Percentiles rank a stretch among this genome's conserved stretches.
These are phyloP conservation scores for Arctostaphylos glauca DNA, from an alignment of 148 eudicot genomes.

Conservation along the genomic window DNA sequence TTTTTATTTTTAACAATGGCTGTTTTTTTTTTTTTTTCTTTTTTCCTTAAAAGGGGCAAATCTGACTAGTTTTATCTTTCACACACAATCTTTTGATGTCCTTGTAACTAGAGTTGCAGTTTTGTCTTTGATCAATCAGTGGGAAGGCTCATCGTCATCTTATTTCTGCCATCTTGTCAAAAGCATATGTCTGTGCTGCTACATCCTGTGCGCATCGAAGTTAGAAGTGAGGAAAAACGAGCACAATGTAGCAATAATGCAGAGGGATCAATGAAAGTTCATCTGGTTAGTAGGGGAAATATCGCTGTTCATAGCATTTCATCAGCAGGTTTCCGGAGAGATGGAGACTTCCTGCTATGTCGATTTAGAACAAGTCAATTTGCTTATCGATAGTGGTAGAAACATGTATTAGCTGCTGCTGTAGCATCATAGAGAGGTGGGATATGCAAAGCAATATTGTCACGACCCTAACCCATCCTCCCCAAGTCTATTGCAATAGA, in stretches of 20 bases:
- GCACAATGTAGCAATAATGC: background rate
- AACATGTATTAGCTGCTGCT: background rate
- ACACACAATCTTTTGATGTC: background rate
- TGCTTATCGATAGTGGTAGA: background rate
- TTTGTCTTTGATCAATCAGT: background rate
- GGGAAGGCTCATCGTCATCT: background rate
- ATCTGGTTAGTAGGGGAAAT: background rate
- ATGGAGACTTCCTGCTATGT: background rate
- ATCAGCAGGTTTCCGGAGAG: background rate
- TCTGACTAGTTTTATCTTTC: too few species aligned
- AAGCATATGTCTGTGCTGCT: background rate
- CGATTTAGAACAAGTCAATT: background rate
- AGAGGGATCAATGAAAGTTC: background rate
- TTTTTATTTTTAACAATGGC: background rate
- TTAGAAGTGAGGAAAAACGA: slow-evolving; percentile 1
- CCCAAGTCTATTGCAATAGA: too few species aligned
- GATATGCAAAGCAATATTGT: background rate
- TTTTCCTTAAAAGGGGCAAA: too few species aligned
- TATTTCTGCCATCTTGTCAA: background rate
- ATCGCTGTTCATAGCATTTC: background rate
- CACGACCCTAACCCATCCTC: too few species aligned
- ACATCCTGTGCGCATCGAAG: background rate
- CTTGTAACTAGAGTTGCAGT: background rate
- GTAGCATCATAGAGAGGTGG: background rate
- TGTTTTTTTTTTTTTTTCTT: background rate